Evolutionary conservation across 306 rosid genomes (phyloP), one percentile per base, ranked within the genome.

Genomic region (Quercus bicolor): DNA sequence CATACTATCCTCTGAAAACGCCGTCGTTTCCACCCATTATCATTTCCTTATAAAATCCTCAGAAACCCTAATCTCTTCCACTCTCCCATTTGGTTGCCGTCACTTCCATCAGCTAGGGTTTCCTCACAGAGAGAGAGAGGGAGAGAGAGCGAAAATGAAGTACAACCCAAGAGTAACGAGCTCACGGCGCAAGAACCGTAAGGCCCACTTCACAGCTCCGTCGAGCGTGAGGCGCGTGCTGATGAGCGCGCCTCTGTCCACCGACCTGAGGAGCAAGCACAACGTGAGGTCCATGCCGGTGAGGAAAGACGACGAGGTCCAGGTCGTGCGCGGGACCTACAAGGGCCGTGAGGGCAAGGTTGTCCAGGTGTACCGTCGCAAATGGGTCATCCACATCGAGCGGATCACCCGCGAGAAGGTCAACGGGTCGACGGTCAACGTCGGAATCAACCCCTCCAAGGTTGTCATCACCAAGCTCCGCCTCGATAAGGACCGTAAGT

Each of bases 131-230:
- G 80, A 62, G 72, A 33, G 77, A 60, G 73, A 48, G 62, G 1
- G 51, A 40, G 21, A 37, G 60, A 31, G 64, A 70, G 71, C 29
- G 16, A 88, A 6, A 68, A 95, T 95, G 98, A 95, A 95, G 93
- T 88, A 81, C 80, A 95, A 92, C 10, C 98, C 98, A 0, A 83
- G 97, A 74, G 98, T 95, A 28, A 81, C 98, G 1, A 91, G 97
- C 78, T 92, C 98, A 76, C 90, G 98, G 11, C 95, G 98, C 72
- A 95, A 95, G 96, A 92, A 78, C 86, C 90, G 98, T 13, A 92
- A 92, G 98, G 98, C 98, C 0, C 98, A 92, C 79, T 95, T 95
- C 91, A 79, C 97, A 0, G 98, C 98, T 34, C 98, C 98, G 55
- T 95, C 98, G 21, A 92, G 98, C 84, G 90, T 95, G 1, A 92